phyloP scores from a whole-genome alignment of 1,284 basidiomycete species.

The Tetrapyrgos nigripes region DNA sequence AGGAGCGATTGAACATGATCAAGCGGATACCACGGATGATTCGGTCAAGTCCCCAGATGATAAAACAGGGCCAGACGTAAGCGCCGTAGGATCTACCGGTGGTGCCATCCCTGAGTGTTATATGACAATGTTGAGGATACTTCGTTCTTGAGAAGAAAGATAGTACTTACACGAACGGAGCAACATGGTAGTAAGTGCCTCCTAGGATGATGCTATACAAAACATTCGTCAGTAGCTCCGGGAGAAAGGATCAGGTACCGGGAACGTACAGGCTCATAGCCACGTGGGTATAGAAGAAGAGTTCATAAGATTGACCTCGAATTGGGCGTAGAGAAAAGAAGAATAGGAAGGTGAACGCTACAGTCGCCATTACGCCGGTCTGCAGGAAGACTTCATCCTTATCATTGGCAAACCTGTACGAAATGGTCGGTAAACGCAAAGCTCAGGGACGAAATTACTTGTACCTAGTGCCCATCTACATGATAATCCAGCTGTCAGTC shows the following conservation, averaged over 20 bases:
- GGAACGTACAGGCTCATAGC: conserved; percentile 44
- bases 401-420: conserved; percentile 11
- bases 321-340: conserved; percentile 50
- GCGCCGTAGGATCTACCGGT: background rate
- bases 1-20: conserved; percentile 55
- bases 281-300: conserved; percentile 53
- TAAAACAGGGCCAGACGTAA: conserved; percentile 61
- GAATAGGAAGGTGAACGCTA: conserved; percentile 42
- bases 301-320: conserved; percentile 50
- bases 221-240: background rate
- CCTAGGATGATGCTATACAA: conserved; percentile 45
- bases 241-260: background rate
- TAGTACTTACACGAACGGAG: conserved; percentile 21
- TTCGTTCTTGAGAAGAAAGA: background rate
- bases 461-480: background rate
- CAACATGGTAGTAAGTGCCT: conserved; percentile 47
- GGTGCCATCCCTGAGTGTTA: background rate
- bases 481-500: background rate
- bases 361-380: conserved; percentile 44
- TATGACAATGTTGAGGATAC: background rate
- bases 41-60: conserved; percentile 73
- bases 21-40: conserved; percentile 57
- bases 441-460: background rate
- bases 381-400: conserved; percentile 39
- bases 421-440: background rate